phyloP scores from a whole-genome alignment of 352 stramenopile genomes.

The Achlya hypogyna region DNA sequence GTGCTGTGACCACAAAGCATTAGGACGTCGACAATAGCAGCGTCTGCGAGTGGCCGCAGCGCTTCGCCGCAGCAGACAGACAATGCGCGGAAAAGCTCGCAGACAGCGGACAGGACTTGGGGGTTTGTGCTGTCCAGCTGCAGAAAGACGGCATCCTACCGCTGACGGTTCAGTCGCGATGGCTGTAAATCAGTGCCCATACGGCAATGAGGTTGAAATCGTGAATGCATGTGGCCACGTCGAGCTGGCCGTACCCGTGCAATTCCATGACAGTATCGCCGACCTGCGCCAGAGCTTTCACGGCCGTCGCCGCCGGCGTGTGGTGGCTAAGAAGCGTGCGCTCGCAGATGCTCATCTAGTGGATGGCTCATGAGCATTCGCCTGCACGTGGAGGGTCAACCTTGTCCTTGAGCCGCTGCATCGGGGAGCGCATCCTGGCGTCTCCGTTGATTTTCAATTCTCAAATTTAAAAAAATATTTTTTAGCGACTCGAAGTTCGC shows the following conservation, averaged over 20 bases:
- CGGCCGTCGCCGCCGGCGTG: not conserved
- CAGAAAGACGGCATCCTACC: slow-evolving; percentile 10
- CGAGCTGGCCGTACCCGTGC: not conserved
- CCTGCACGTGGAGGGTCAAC: not conserved
- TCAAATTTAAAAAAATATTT: not conserved
- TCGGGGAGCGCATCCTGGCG: not conserved
- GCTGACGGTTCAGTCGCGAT: not conserved
- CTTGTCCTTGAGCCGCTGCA: slow-evolving; percentile 6
- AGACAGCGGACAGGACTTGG: not conserved
- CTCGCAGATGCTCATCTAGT: not conserved
- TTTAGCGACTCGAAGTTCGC: not conserved
- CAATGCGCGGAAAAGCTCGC: not conserved
- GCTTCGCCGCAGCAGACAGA: slow-evolving; percentile 1
- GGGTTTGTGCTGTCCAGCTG: slow-evolving; percentile 6
- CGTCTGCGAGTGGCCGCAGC: slow-evolving; percentile 3
- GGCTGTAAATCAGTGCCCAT: no score
- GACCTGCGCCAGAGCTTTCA: not conserved
- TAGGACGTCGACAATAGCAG: not conserved
- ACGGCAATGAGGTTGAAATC: slow-evolving; percentile 8
- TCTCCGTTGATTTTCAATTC: not conserved
- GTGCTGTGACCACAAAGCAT: slow-evolving; percentile 1
- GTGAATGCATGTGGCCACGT: slow-evolving; percentile 6
- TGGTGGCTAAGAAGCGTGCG: not conserved
- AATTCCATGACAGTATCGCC: not conserved
- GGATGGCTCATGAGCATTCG: not conserved